Percentiles rank a stretch among this genome's conserved stretches.
Evolutionary conservation across 345 rosid genomes (phyloP).

Genomic region (Citrus reticulata): DNA sequence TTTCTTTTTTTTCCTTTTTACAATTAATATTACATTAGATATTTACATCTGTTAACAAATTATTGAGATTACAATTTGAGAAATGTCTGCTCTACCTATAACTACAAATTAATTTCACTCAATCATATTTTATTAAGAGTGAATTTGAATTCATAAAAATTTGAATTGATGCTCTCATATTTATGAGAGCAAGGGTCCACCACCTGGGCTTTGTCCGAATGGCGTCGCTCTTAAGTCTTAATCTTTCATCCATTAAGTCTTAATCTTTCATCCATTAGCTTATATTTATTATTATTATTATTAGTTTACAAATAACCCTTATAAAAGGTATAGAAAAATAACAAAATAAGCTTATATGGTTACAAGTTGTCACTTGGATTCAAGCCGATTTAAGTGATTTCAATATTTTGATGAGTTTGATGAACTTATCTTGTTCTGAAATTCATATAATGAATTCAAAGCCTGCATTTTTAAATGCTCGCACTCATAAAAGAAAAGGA

Average conservation of each 20-base stretch:
- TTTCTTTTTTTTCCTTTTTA: too few relatives aligned
- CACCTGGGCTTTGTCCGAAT: rapidly evolving
- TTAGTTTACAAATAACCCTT: neutral
- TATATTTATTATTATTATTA: too few relatives aligned
- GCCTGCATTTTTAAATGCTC: too few relatives aligned
- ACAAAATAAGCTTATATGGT: too few relatives aligned
- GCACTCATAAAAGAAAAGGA: neutral
- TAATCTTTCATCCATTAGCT: neutral
- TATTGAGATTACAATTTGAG: rapidly evolving
- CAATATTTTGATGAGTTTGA: too few relatives aligned
- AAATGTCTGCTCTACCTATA: rapidly evolving
- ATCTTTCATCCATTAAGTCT: neutral
- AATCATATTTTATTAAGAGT: rapidly evolving
- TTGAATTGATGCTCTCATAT: rapidly evolving
- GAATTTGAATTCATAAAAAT: rapidly evolving
- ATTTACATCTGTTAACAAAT: too few relatives aligned
- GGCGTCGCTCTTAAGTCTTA: neutral
- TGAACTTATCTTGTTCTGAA: too few relatives aligned
- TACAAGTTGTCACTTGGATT: too few relatives aligned
- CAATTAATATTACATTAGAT: too few relatives aligned
- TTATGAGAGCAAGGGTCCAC: too few relatives aligned
- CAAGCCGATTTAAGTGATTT: neutral
- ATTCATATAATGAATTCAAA: too few relatives aligned
- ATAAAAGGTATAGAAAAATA: too few relatives aligned
- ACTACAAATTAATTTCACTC: rapidly evolving